phyloP scores from a whole-genome alignment of 1,139 yeast species.

The Candida sanyaensis region DNA sequence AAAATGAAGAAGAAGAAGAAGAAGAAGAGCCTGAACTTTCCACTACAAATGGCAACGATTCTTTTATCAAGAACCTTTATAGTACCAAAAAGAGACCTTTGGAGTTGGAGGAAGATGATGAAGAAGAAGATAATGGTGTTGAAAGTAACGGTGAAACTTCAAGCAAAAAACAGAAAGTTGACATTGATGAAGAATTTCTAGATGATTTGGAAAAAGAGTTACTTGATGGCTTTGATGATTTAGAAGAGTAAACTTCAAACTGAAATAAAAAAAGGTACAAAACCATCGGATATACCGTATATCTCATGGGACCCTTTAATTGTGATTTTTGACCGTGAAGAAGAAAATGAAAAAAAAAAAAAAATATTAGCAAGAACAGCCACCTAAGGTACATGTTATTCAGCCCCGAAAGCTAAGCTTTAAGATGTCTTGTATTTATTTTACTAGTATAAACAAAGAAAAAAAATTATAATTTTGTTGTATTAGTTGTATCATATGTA shows the following conservation, averaged over 20 bases:
- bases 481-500: neutral
- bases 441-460: neutral
- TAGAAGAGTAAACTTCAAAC: constrained; percentile 25
- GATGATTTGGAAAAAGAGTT: constrained; percentile 50
- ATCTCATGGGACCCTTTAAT: neutral
- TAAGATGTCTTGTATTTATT: neutral
- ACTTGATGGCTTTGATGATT: constrained; percentile 47
- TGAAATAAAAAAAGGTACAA: neutral
- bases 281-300: neutral
- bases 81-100: constrained; percentile 23
- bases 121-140: constrained; percentile 16
- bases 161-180: constrained; percentile 13
- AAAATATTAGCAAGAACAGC: too few relatives aligned
- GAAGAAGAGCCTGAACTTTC: constrained; percentile 13
- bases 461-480: neutral
- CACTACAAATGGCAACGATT: constrained; percentile 17
- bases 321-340: too few relatives aligned
- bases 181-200: constrained; percentile 23
- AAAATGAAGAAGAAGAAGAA: constrained; percentile 13
- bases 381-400: neutral
- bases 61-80: constrained; percentile 38
- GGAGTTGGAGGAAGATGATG: constrained; percentile 17
- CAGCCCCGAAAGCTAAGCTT: neutral
- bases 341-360: too few relatives aligned
- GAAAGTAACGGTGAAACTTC: constrained; percentile 4